Conservation (phyloP, 2,329 filamentous ascomycete genomes). For the Claviceps sp. region DNA sequence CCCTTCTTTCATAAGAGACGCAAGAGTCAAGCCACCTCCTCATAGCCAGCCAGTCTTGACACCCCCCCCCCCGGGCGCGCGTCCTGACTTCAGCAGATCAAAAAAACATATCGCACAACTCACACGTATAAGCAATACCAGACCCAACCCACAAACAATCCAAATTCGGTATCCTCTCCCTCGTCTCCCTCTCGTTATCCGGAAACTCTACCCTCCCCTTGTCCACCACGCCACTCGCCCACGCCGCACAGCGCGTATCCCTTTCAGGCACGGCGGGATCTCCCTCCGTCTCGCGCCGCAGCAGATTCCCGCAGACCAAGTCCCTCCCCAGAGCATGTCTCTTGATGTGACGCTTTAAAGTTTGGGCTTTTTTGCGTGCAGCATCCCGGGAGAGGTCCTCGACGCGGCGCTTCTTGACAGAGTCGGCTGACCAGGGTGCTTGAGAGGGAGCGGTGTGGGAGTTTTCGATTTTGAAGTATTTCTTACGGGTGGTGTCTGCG, state of each 20-base stretch:
- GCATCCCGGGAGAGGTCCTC: constrained; percentile 24
- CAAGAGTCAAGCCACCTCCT: too few relatives aligned
- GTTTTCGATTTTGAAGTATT: constrained; percentile 55
- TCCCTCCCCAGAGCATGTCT: constrained; percentile 23
- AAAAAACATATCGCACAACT: constrained; percentile 11
- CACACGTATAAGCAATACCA: constrained; percentile 31
- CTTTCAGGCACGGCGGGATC: constrained; percentile 6
- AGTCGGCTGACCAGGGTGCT: constrained; percentile 42
- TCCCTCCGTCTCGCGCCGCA: constrained; percentile 15
- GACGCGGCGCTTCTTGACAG: constrained; percentile 41
- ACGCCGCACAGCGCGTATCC: constrained; percentile 20
- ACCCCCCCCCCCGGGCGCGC: background rate
- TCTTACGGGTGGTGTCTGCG: constrained; percentile 42
- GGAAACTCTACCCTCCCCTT: constrained; percentile 28
- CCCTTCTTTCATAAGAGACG: too few relatives aligned
- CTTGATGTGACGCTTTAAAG: constrained; percentile 24
- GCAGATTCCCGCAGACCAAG: constrained; percentile 15
- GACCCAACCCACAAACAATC: constrained; percentile 26
- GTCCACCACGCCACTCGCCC: constrained; percentile 23
- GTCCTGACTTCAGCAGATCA: background rate
- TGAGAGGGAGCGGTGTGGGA: constrained; percentile 36
- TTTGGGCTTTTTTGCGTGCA: constrained; percentile 14
- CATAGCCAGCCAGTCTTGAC: too few relatives aligned
- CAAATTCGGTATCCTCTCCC: constrained; percentile 20
- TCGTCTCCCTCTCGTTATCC: constrained; percentile 12